These are phyloP conservation scores for Saccharum spontaneum DNA, from an alignment of 176 grass and related monocot species.

Conservation along the genomic window DNA sequence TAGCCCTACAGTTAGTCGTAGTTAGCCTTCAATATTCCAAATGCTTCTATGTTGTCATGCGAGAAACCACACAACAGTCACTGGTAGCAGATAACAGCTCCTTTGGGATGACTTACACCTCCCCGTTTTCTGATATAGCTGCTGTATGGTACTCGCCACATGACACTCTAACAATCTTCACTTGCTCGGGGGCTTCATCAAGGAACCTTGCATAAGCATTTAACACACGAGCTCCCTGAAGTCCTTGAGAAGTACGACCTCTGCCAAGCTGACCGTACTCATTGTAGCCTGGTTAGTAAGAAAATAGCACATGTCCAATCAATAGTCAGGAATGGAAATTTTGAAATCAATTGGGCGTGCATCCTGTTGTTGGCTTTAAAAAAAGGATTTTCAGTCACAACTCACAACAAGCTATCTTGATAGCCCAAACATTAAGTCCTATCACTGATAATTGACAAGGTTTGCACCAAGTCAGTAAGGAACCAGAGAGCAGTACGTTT, in stretches of 20 bases:
- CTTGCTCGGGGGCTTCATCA: conserved; percentile 85
- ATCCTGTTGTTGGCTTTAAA: conserved; percentile 11
- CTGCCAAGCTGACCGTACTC: conserved; percentile 97
- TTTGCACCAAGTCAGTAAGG: conserved; percentile 29
- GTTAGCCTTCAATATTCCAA: conserved; percentile 28
- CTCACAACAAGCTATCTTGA: conserved; percentile 25
- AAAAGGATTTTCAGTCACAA: conserved; percentile 3
- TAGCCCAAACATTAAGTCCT: conserved; percentile 8
- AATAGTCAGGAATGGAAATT: conserved; percentile 32
- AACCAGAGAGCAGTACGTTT: not conserved
- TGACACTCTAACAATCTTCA: conserved; percentile 82
- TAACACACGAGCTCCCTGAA: conserved; percentile 83
- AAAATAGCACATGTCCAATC: conserved; percentile 46
- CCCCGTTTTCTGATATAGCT: conserved; percentile 87
- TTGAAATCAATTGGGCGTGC: conserved; percentile 6
- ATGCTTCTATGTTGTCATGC: conserved; percentile 33
- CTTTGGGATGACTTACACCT: conserved; percentile 90
- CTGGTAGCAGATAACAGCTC: conserved; percentile 52
- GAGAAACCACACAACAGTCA: conserved; percentile 50
- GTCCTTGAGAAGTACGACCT: conserved; percentile 91
- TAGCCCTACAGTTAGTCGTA: conserved; percentile 32
- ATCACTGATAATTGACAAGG: conserved; percentile 21
- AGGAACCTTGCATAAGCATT: conserved; percentile 89
- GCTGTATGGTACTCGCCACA: conserved; percentile 97
- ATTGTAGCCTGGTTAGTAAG: conserved; percentile 97